phyloP scores from a whole-genome alignment of 2,329 filamentous ascomycete species.

The Alternaria triticina region DNA sequence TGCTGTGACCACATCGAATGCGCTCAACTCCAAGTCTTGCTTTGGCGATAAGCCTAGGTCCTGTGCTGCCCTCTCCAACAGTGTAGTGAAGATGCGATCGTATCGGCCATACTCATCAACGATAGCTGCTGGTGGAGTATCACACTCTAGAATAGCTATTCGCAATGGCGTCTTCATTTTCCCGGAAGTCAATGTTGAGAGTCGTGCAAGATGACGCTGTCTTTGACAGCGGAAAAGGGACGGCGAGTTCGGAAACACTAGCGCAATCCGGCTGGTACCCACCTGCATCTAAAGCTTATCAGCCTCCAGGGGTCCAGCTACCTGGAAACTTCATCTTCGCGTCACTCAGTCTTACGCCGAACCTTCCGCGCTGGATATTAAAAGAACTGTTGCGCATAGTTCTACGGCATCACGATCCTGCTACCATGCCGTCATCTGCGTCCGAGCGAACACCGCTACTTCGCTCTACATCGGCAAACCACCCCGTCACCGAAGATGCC shows the following conservation, averaged over 20 bases:
- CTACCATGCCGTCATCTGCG: conserved; percentile 19
- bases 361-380: neutral
- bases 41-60: conserved; percentile 51
- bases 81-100: conserved; percentile 64
- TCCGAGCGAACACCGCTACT: conserved; percentile 46
- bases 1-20: conserved; percentile 73
- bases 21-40: conserved; percentile 63
- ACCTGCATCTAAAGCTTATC: conserved; percentile 4
- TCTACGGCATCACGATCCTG: neutral
- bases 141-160: conserved; percentile 88
- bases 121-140: conserved; percentile 72
- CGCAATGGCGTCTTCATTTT: conserved; percentile 60
- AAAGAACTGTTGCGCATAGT: neutral
- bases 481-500: conserved; percentile 28
- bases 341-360: neutral
- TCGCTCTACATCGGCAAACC: conserved; percentile 17
- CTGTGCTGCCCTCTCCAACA: conserved; percentile 60
- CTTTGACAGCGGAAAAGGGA: conserved; percentile 7
- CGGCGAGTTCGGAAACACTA: conserved; percentile 24
- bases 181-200: neutral
- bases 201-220: neutral
- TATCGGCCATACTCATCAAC: conserved; percentile 73
- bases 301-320: neutral
- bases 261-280: conserved; percentile 9
- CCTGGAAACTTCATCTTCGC: neutral